These are phyloP conservation scores for Laburnicola sp. DNA, from an alignment of 2,329 filamentous ascomycete species.

Conservation along the genomic window DNA sequence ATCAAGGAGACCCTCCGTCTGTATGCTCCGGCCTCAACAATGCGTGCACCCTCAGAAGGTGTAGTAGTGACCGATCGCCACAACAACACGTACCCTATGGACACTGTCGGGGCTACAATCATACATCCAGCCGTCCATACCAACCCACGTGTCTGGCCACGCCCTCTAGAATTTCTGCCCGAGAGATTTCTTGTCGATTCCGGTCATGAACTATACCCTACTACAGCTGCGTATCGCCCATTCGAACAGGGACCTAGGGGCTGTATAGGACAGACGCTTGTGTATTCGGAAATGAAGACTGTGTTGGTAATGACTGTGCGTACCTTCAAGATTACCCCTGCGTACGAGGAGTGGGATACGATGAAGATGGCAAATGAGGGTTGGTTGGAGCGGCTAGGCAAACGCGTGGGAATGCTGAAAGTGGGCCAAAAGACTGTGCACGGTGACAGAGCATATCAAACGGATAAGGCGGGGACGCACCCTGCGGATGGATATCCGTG, in stretches of 20 bases:
- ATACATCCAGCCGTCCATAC: neutral
- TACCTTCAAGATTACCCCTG: conserved; percentile 26
- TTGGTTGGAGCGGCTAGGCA: too few species aligned
- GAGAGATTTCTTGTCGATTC: conserved; percentile 20
- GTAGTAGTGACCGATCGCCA: conserved; percentile 3
- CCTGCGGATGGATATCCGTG: conserved; percentile 25
- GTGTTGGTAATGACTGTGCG: conserved; percentile 25
- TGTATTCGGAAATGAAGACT: conserved; percentile 41
- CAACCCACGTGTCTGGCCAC: conserved; percentile 5
- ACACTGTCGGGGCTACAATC: conserved; percentile 1
- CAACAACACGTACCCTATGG: conserved; percentile 14
- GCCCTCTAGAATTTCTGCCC: conserved; percentile 21
- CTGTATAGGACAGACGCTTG: conserved; percentile 47
- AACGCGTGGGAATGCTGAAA: neutral
- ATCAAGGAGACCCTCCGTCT: conserved; percentile 39
- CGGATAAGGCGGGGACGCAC: conserved; percentile 14
- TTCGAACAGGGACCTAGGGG: conserved; percentile 45
- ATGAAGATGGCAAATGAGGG: neutral
- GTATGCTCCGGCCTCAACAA: conserved; percentile 37
- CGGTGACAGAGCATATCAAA: conserved; percentile 17
- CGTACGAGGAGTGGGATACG: conserved; percentile 22
- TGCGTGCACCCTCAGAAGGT: conserved; percentile 10
- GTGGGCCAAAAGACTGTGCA: conserved; percentile 7
- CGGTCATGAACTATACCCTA: conserved; percentile 13
- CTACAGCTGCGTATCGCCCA: conserved; percentile 29